These are phyloP conservation scores for Bolboschoenoplectus hybrid DNA, from an alignment of 202 grass and related monocot genomes.

Conservation along the genomic window DNA sequence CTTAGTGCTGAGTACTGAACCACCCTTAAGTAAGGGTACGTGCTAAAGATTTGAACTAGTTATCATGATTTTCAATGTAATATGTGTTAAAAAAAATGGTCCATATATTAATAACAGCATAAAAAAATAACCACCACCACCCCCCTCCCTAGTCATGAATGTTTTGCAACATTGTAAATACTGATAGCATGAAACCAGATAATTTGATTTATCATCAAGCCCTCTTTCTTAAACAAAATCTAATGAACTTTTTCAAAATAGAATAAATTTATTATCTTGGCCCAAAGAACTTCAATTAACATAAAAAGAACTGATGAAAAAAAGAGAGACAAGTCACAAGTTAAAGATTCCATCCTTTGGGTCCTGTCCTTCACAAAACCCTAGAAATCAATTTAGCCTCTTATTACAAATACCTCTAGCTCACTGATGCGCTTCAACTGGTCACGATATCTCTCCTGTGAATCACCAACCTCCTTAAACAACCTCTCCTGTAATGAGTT, in stretches of 20 bases:
- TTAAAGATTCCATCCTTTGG: slow-evolving; percentile 8
- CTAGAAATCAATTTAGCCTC: slow-evolving; percentile 3
- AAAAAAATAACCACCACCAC: not conserved
- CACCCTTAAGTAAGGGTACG: not conserved
- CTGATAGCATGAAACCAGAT: not conserved
- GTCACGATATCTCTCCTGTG: slow-evolving; percentile 55
- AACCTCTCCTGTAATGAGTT: slow-evolving; percentile 70
- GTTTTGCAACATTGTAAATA: not conserved
- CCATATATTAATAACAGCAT: not conserved
- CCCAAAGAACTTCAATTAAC: slow-evolving; percentile 1
- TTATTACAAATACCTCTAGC: slow-evolving; percentile 61
- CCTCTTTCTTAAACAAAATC: not conserved
- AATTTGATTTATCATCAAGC: not conserved
- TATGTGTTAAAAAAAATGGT: slow-evolving; percentile 19
- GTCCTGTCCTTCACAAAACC: not conserved
- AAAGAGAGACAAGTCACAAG: not conserved
- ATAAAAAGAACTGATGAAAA: not conserved
- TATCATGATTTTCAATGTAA: slow-evolving; percentile 2
- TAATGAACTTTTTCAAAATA: not conserved
- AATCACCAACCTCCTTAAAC: slow-evolving; percentile 69
- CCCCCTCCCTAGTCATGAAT: not conserved
- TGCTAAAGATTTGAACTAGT: not conserved
- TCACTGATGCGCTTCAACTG: slow-evolving; percentile 75
- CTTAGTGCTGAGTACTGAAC: not conserved
- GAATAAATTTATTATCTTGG: not conserved